Base-by-base conservation (phyloP, 441 rosid species). In the Eugenia klotzschiana region DNA sequence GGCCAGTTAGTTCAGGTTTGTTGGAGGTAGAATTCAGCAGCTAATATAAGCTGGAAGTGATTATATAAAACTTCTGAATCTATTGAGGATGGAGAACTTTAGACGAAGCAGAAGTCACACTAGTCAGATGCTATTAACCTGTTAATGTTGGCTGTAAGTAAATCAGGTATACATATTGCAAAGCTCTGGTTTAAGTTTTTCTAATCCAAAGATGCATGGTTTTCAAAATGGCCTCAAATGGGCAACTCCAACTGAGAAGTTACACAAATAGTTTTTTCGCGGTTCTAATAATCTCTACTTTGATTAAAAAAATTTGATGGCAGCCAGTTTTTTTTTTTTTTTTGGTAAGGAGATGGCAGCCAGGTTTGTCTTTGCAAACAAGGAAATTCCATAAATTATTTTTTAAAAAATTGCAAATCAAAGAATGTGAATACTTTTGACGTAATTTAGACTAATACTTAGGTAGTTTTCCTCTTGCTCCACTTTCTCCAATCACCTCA, bases 1-100 rank as follows among this genome's bases (percentile, higher is more conserved):
- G 92, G 93, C 81, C 97, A 86, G 82, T 84, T 94, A 54, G 84
- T 91, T 51, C 98, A 93, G 97, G 99, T 94, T 90, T 56, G 80
- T 79, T 79, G 54, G 13, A 79, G 23, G 25, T 37, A 69, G 46
- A 69, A 20, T 37, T 37, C 77, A 37, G 77, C 40, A 69, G 46
- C 77, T 37, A 69, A 2, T 69, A 69, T 9, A 69, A 33, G 46
- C 25, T 69, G 77, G 49, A 69, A 69, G n/a, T 69, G 46, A 20
- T 37, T 69, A 33, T 33, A 37, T 20, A 20, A 20, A 69, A 69
- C 46, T 37, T 54, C 27, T 23, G 37, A 56, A 20, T 46, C 22
- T 33, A 15, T 85, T 41, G 27, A 60, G 26, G 51, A 77, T 54
- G n/a, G 41, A 86, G 40, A 80, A 41, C 86, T 85, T 79, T 37